Percentiles rank a stretch among this genome's conserved stretches.
Conservation (phyloP, 2,329 filamentous ascomycete species). For the Hirsutella thompsonii region DNA sequence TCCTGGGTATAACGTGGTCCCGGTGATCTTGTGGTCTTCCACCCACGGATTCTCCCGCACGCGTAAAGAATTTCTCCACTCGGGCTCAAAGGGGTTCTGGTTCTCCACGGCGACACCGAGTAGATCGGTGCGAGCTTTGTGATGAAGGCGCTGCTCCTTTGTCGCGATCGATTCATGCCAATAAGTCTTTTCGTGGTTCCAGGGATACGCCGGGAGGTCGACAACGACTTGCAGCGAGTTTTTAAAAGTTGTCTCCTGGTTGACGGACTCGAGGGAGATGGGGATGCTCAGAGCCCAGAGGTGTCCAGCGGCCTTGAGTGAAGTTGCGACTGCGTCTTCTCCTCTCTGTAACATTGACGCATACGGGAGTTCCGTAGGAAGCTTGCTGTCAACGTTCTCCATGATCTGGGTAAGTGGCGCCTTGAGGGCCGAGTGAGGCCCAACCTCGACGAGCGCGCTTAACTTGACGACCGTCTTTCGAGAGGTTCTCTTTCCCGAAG, state of each 20-base stretch:
- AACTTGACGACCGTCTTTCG: conserved; percentile 4
- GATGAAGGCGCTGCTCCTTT: conserved; percentile 1
- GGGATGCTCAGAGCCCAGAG: neutral
- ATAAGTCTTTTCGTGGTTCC: conserved; percentile 19
- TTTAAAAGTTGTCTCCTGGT: neutral
- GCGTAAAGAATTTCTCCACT: conserved; percentile 12
- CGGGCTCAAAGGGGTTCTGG: conserved; percentile 10
- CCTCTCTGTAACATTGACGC: conserved; percentile 1
- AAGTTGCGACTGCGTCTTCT: neutral
- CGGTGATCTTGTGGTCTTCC: conserved; percentile 20
- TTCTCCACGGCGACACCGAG: conserved; percentile 14
- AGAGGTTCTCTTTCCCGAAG: neutral
- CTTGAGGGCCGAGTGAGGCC: conserved; percentile 13
- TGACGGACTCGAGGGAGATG: neutral
- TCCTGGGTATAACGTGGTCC: conserved; percentile 18
- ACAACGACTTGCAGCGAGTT: conserved; percentile 10
- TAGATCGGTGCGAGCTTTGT: conserved; percentile 19
- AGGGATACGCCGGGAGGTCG: conserved; percentile 21
- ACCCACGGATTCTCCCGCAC: conserved; percentile 20
- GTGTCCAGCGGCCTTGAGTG: conserved; percentile 1
- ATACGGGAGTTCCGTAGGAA: conserved; percentile 3
- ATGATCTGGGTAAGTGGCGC: conserved; percentile 11
- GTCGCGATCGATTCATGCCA: conserved; percentile 17
- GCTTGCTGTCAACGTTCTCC: neutral
- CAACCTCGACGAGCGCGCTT: conserved; percentile 15